Conservation (phyloP, 495 filamentous ascomycete species). For the Xylaria curta region DNA sequence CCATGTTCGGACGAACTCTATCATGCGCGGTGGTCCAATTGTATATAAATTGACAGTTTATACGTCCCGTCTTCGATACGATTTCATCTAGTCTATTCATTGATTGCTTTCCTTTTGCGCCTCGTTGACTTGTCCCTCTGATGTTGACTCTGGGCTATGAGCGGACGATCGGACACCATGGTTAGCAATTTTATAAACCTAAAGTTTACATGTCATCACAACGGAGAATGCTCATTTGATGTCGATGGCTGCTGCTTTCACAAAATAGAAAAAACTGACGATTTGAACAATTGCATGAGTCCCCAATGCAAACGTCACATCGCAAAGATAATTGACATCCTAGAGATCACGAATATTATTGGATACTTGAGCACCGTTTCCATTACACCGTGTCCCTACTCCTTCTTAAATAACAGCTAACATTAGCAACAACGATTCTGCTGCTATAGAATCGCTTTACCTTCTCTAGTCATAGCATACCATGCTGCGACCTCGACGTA, state of each 20-base stretch:
- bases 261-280: not conserved
- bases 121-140: not conserved
- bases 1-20: not conserved
- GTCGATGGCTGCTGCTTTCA: not conserved
- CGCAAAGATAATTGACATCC: not conserved
- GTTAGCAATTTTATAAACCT: not conserved
- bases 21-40: not conserved
- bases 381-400: not conserved
- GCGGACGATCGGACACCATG: not conserved
- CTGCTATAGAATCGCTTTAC: not conserved
- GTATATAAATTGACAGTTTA: not conserved
- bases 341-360: not conserved
- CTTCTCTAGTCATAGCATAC: not conserved
- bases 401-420: not conserved
- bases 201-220: not conserved
- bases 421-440: not conserved
- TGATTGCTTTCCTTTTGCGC: not conserved
- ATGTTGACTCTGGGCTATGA: not conserved
- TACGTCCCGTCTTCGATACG: not conserved
- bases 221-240: not conserved
- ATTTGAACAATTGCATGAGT: not conserved
- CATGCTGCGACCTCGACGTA: not conserved
- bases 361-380: not conserved
- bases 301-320: not conserved
- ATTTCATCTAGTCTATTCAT: not conserved